phyloP scores from a whole-genome alignment of 345 rosid species.

The Corchorus olitorius region DNA sequence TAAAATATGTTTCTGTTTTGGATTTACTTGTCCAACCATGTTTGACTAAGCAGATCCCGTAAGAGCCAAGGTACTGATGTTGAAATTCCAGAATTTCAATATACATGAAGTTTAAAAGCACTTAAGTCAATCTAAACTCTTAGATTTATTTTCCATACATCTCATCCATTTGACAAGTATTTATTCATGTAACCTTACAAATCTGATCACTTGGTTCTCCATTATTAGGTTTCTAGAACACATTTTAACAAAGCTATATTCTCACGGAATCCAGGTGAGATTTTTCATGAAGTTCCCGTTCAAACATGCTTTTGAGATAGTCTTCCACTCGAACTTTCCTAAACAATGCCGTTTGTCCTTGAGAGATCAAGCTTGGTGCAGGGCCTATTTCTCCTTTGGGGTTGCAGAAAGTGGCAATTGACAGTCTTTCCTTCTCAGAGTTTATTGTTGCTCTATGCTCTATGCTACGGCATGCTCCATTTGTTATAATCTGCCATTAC shows the following conservation, averaged over 20 bases:
- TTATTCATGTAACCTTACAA: no score
- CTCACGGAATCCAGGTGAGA: constrained; percentile 44
- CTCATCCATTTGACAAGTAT: no score
- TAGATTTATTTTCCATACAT: no score
- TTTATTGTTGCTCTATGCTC: constrained; percentile 54
- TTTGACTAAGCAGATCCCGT: no score
- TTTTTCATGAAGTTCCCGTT: constrained; percentile 42
- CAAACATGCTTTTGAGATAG: constrained; percentile 40
- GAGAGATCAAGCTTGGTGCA: constrained; percentile 40
- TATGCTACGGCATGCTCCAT: constrained; percentile 47
- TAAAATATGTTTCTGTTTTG: no score
- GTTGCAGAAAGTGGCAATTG: constrained; percentile 45
- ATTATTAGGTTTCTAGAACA: no score
- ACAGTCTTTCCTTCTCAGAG: constrained; percentile 42
- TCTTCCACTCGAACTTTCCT: constrained; percentile 35
- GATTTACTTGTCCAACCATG: no score
- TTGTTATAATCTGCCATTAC: constrained; percentile 41
- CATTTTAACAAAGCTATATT: neutral
- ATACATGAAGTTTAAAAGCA: no score
- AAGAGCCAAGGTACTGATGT: no score
- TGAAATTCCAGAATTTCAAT: no score
- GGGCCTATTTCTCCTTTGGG: constrained; percentile 43
- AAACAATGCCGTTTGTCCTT: constrained; percentile 33
- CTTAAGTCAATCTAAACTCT: no score
- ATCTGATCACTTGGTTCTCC: no score